Evolutionary conservation across 1,139 yeast genomes (phyloP), one percentile per base, ranked within the genome.

Genomic region (Nakaseomyces glabratus): DNA sequence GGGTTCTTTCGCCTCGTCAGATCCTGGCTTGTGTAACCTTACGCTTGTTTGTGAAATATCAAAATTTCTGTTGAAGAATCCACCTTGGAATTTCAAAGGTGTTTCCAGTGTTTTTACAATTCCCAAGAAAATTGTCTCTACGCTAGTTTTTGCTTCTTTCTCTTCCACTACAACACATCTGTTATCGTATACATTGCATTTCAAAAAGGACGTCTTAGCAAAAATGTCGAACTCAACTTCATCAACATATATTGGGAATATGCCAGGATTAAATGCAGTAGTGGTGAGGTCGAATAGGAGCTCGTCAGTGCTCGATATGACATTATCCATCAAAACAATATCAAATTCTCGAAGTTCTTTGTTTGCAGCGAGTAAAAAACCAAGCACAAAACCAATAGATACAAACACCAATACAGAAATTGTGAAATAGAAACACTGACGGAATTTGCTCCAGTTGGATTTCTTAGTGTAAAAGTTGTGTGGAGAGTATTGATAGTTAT

Each of bases 251-350:
- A 88, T 74, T 1, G 82, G 69, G 47, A 81, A 68, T 64, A 84
- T 71, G 0, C 96, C 95, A 1, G 96, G 96, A 55, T 90, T 90
- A 46, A 78, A 72, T 1, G 93, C 94, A 42, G 76, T 79, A 14
- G 85, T 74, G 3, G 73, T 71, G 44, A 88, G 63, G 55, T 81
- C 85, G 60, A 88, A 85, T 2, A 86, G 71, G 35, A 90, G 63
- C 52, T 86, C 96, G 51, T 86, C 95, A 46, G 79, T 77, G 41
- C 93, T 78, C 3, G 85, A 84, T 19, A 88, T 64, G 1, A 90
- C 72, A 47, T 82, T 84, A 37, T 73, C 73, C 34, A 88, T 66
- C 10, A 73, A 63, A 1, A 65, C 57, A 9, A 86, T 71, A 18
- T 71, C 61, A 19, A 85, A 80, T 43, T 72, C 68, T 37, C 80